A percentile compares a stretch with the other conserved stretches of the same genome.
These are phyloP conservation scores for Mortierella sp. DNA, from an alignment of 371 early-diverging fungal species.

Conservation along the genomic window DNA sequence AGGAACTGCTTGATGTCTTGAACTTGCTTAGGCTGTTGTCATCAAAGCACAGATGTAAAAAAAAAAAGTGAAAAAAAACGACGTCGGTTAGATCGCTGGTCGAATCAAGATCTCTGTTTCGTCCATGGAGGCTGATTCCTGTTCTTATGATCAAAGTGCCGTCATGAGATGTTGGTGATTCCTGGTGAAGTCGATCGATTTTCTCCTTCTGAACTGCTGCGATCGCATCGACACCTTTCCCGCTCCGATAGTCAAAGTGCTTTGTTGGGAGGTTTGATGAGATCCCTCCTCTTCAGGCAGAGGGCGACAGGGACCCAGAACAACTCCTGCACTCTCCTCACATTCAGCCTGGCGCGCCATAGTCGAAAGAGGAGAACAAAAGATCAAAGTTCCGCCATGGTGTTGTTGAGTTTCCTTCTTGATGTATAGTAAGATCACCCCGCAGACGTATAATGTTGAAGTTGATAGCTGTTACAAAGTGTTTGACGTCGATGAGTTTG, in stretches of 20 bases:
- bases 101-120: background rate
- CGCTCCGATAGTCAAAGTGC: background rate
- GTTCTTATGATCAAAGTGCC: slow-evolving; percentile 27
- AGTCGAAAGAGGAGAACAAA: background rate
- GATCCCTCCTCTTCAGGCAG: background rate
- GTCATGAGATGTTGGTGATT: slow-evolving; percentile 20
- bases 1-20: slow-evolving; percentile 99
- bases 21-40: slow-evolving; percentile 94
- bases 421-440: background rate
- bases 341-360: background rate
- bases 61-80: background rate
- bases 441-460: background rate
- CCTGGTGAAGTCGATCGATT: background rate
- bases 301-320: background rate
- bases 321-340: background rate
- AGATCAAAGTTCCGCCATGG: slow-evolving; percentile 37
- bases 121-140: background rate
- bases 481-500: background rate
- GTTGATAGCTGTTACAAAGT: background rate
- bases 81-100: background rate
- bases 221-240: background rate
- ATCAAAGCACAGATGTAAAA: background rate
- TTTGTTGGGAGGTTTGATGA: background rate
- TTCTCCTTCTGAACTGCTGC: background rate
- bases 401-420: background rate